Evolutionary conservation across 1,139 yeast genomes (phyloP).

Genomic region (Candida sp.): DNA sequence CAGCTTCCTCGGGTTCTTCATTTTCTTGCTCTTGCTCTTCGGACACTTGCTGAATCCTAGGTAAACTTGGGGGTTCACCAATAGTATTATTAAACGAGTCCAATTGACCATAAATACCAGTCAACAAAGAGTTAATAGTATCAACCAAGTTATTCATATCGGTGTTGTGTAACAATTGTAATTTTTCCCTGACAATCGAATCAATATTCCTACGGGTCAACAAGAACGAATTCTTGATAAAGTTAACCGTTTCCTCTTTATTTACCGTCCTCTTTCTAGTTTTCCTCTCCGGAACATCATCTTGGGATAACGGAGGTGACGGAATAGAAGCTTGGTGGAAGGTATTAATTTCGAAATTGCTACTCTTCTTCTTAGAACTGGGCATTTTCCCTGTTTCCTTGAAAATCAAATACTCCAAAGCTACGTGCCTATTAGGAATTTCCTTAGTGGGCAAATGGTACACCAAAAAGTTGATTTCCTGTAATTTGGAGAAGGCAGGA

Average conservation of each 20-base stretch:
- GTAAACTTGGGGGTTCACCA: conserved; percentile 3
- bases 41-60: background rate
- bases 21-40: background rate
- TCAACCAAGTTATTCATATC: conserved; percentile 3
- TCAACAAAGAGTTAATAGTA: conserved; percentile 1
- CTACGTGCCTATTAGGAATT: conserved; percentile 13
- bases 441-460: conserved; percentile 13
- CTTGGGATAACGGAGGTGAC: conserved; percentile 1
- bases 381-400: conserved; percentile 9
- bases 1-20: background rate
- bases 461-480: conserved; percentile 14
- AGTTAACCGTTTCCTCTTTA: conserved; percentile 2
- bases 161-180: conserved; percentile 3
- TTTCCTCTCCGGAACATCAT: background rate
- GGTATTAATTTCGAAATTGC: background rate
- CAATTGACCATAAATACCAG: conserved; percentile 3
- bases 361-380: background rate
- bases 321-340: background rate
- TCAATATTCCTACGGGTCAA: conserved; percentile 2
- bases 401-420: conserved; percentile 13
- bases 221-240: conserved; percentile 1
- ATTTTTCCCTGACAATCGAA: conserved; percentile 2
- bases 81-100: conserved; percentile 1
- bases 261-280: background rate
- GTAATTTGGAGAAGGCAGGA: conserved; percentile 14